Evolutionary conservation across 208 protist species (phyloP).

Genomic region (Leishmania guyanensis): DNA sequence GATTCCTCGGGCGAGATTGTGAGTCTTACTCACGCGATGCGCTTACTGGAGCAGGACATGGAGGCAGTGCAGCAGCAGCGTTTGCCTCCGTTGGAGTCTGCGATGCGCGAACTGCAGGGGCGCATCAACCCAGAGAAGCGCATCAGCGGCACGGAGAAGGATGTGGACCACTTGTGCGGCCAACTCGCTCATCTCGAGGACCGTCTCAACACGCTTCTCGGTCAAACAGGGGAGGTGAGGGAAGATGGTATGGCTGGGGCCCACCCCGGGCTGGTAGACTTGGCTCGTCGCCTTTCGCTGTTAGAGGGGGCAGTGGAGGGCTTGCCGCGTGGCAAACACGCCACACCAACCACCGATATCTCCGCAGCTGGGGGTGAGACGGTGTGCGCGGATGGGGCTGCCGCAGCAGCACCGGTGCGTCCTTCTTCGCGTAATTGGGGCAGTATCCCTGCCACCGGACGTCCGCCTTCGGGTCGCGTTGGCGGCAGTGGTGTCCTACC

Average conservation of each 20-base stretch:
- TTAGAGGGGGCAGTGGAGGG: slow-evolving; percentile 62
- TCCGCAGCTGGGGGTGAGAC: slow-evolving; percentile 11
- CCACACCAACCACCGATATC: background rate
- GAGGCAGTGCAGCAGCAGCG: slow-evolving; percentile 35
- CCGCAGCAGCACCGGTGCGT: background rate
- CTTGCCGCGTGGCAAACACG: background rate
- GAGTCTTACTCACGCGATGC: slow-evolving; percentile 22
- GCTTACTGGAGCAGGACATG: slow-evolving; percentile 40
- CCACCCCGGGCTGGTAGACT: slow-evolving; percentile 36
- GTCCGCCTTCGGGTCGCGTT: slow-evolving; percentile 28
- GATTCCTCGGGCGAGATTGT: slow-evolving; percentile 20
- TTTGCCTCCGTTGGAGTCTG: slow-evolving; percentile 29
- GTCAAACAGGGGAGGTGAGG: slow-evolving; percentile 15
- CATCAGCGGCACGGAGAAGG: slow-evolving; percentile 29
- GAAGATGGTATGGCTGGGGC: slow-evolving; percentile 8
- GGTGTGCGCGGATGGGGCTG: slow-evolving; percentile 10
- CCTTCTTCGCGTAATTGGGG: slow-evolving; percentile 9
- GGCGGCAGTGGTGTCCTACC: slow-evolving; percentile 16
- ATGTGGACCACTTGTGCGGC: slow-evolving; percentile 33
- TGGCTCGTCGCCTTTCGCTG: slow-evolving; percentile 43
- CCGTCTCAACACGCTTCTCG: slow-evolving; percentile 46
- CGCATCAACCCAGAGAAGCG: slow-evolving; percentile 4
- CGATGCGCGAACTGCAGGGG: slow-evolving; percentile 24
- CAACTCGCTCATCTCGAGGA: slow-evolving; percentile 54
- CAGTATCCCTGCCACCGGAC: background rate